A percentile compares a stretch with the other conserved stretches of the same genome.
These are phyloP conservation scores for Sporothrix dimorphospora DNA, from an alignment of 2,329 filamentous ascomycete species.

Conservation along the genomic window DNA sequence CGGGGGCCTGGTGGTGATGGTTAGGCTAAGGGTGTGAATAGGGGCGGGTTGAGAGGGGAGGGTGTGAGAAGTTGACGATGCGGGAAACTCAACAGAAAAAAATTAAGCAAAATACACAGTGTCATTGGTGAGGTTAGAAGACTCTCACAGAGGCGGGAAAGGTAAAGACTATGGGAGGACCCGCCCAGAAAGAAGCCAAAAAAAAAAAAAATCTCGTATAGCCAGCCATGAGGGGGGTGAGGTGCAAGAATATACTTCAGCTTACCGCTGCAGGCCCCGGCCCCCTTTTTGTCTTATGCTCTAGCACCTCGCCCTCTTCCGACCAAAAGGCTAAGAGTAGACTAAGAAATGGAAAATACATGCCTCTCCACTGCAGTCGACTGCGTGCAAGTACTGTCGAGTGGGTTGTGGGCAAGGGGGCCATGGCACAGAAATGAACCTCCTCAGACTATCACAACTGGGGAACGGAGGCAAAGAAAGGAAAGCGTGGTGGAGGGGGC, in stretches of 20 bases:
- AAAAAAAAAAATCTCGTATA: slow-evolving; percentile 24
- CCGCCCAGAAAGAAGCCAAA: neutral
- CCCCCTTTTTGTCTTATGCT: too few relatives aligned
- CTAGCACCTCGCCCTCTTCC: too few relatives aligned
- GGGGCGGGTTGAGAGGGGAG: neutral
- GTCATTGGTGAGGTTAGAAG: neutral
- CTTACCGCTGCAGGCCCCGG: neutral
- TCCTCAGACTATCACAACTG: neutral
- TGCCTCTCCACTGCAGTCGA: neutral
- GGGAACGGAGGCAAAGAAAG: neutral
- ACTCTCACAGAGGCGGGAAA: neutral
- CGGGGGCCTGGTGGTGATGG: neutral
- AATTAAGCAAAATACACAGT: neutral
- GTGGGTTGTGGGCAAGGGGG: neutral
- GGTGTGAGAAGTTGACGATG: neutral
- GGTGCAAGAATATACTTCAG: neutral
- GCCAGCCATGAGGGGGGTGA: neutral
- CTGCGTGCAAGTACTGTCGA: too few relatives aligned
- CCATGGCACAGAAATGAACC: neutral
- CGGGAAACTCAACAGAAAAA: neutral
- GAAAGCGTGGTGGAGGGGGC: slow-evolving; percentile 10
- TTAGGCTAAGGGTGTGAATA: neutral
- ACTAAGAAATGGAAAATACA: neutral
- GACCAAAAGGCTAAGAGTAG: too few relatives aligned
- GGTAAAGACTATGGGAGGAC: neutral